Percentiles rank a stretch among this genome's conserved stretches.
phyloP scores from a whole-genome alignment of 495 filamentous ascomycete species.

The Penicillium samsonianum region DNA sequence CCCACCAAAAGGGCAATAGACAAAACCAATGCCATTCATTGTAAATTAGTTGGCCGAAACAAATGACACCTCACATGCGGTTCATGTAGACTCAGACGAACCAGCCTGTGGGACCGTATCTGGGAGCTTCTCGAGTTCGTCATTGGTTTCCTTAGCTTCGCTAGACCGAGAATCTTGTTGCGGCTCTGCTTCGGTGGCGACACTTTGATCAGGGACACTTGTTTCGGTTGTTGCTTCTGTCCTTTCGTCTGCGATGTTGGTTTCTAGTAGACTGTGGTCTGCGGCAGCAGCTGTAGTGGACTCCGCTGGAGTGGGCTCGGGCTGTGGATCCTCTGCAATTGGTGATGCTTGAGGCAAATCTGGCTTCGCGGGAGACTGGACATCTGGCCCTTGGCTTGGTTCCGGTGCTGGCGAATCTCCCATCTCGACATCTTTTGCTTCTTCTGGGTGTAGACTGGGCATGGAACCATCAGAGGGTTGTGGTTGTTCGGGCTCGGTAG shows the following conservation, averaged over 20 bases:
- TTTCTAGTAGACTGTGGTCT: neutral
- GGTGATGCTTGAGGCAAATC: slow-evolving; percentile 2
- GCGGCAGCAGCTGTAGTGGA: neutral
- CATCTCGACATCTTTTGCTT: slow-evolving; percentile 19
- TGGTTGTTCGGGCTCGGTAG: neutral
- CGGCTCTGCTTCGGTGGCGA: neutral
- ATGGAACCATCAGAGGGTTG: neutral
- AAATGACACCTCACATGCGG: neutral
- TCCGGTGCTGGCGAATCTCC: slow-evolving; percentile 9
- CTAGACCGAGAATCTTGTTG: neutral
- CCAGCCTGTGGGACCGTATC: neutral
- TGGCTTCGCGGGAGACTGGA: slow-evolving; percentile 6
- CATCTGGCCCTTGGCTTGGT: slow-evolving; percentile 6
- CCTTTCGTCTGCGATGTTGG: neutral
- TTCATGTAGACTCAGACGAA: neutral
- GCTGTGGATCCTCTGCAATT: neutral
- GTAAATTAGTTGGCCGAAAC: neutral
- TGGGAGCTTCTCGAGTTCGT: neutral
- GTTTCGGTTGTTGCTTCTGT: neutral
- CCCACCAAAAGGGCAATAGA: neutral
- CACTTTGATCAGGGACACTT: neutral
- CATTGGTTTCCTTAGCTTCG: neutral
- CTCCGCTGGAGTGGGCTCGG: neutral
- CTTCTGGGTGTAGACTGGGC: neutral
- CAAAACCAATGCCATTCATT: slow-evolving; percentile 4